phyloP scores from a whole-genome alignment of 1,139 yeast genomes.

The Geotrichum histeridarum region DNA sequence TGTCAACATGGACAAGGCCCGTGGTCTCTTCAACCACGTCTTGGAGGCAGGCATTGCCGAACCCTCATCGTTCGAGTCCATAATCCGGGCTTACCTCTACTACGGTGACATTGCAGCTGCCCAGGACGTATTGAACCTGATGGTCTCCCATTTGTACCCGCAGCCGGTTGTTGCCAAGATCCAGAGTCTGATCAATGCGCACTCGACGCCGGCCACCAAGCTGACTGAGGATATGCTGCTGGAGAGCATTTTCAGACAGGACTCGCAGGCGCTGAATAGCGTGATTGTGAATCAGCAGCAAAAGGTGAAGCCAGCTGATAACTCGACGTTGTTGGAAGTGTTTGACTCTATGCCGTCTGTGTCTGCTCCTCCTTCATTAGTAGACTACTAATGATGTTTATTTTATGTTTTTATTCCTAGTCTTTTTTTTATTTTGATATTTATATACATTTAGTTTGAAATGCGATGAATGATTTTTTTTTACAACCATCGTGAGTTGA shows the following conservation, averaged over 20 bases:
- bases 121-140: conserved; percentile 27
- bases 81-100: conserved; percentile 36
- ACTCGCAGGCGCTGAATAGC: conserved; percentile 5
- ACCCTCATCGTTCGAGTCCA: conserved; percentile 39
- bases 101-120: conserved; percentile 32
- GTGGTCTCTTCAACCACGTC: conserved; percentile 34
- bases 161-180: conserved; percentile 32
- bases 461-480: no score
- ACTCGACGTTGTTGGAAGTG: background rate
- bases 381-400: background rate
- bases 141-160: conserved; percentile 32
- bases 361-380: background rate
- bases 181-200: conserved; percentile 21
- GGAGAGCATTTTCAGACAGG: conserved; percentile 14
- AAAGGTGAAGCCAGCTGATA: background rate
- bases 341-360: background rate
- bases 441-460: background rate
- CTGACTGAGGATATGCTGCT: conserved; percentile 17
- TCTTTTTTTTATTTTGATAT: background rate
- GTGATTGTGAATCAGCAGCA: background rate
- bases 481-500: no score
- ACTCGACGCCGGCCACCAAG: conserved; percentile 7
- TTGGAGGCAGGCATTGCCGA: conserved; percentile 32
- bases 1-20: conserved; percentile 31
- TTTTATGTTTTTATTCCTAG: background rate